phyloP scores from a whole-genome alignment of 345 rosid genomes.

The rapeseed (Brassica napus) region Da-Ae NC_063439.1:2621001-2621500 shows the following conservation, averaged over 20 bases:
- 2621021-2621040: conserved; percentile 54
- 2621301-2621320: neutral
- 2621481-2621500: conserved; percentile 61
- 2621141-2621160: neutral
- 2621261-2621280: neutral
- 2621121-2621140: conserved; percentile 16
- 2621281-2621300: neutral
- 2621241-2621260: too few species aligned
- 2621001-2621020: conserved; percentile 68
- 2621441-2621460: conserved; percentile 86
- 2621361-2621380: conserved; percentile 73
- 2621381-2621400: conserved; percentile 89
- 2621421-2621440: conserved; percentile 90
- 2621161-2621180: neutral
- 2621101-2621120: conserved; percentile 75
- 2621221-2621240: too few species aligned
- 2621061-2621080: conserved; percentile 76
- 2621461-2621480: conserved; percentile 72
- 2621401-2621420: conserved; percentile 95
- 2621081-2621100: conserved; percentile 75
- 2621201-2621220: too few species aligned
- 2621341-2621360: conserved; percentile 66
- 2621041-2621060: conserved; percentile 69
- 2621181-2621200: too few species aligned
- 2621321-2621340: neutral